A percentile compares a stretch with the other conserved stretches of the same genome.
Conservation (phyloP, 208 protist genomes). For the Lotmaria passim region DNA sequence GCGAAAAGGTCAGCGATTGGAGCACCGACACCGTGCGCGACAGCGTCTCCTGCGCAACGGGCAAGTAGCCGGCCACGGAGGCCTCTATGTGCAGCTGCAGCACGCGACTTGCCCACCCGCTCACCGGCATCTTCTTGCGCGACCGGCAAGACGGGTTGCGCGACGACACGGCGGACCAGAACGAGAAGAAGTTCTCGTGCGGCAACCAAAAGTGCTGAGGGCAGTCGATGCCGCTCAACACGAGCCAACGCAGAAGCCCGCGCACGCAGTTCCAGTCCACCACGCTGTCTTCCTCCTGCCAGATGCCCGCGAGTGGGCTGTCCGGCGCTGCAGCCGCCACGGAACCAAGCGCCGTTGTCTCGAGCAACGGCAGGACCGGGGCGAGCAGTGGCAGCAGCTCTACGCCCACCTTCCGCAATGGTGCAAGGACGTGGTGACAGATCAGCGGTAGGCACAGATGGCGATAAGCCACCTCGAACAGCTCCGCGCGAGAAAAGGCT, state of each 20-base stretch:
- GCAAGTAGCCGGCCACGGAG: slow-evolving; percentile 16
- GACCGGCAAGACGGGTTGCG: slow-evolving; percentile 7
- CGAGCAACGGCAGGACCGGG: neutral
- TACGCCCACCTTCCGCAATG: slow-evolving; percentile 18
- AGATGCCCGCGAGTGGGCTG: neutral
- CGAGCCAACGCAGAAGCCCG: slow-evolving; percentile 15
- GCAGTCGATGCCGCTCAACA: slow-evolving; percentile 12
- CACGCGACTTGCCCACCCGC: slow-evolving; percentile 23
- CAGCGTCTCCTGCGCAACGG: slow-evolving; percentile 22
- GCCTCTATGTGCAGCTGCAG: slow-evolving; percentile 35
- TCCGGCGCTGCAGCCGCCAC: neutral
- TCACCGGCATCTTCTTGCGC: slow-evolving; percentile 19
- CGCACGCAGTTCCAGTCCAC: slow-evolving; percentile 17
- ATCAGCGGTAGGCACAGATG: slow-evolving; percentile 29
- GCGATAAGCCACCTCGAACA: slow-evolving; percentile 33
- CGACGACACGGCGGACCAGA: slow-evolving; percentile 8
- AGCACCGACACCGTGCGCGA: slow-evolving; percentile 16
- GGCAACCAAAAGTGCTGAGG: slow-evolving; percentile 16
- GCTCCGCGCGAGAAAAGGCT: slow-evolving; percentile 23
- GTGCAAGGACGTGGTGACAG: slow-evolving; percentile 9
- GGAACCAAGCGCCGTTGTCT: neutral
- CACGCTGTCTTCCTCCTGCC: neutral
- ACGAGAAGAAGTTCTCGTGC: neutral
- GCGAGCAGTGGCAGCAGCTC: slow-evolving; percentile 5
- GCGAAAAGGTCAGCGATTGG: slow-evolving; percentile 24